Percentiles rank a stretch among this genome's conserved stretches.
phyloP scores from a whole-genome alignment of 129 eudicot genomes.

The Silybum marianum region DNA sequence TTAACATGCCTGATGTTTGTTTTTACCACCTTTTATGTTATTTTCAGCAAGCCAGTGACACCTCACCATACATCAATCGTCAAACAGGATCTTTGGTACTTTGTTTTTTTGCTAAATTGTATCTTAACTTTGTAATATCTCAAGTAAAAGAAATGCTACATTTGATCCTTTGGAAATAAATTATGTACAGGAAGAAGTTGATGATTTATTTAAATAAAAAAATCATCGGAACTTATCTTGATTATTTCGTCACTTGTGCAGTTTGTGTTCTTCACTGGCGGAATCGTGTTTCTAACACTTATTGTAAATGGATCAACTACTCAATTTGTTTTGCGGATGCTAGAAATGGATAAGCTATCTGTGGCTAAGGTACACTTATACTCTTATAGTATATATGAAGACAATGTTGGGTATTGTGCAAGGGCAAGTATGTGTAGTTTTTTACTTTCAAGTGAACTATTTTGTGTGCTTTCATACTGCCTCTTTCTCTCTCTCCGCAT shows the following conservation, averaged over 20 bases:
- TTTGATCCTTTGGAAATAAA: not conserved
- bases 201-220: not conserved
- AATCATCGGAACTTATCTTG: not conserved
- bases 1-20: not conserved
- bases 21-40: slow-evolving; percentile 18
- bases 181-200: not conserved
- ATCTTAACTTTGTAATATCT: slow-evolving; percentile 6
- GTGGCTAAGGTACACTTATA: slow-evolving; percentile 70
- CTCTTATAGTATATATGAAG: not conserved
- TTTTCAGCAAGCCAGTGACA: slow-evolving; percentile 77
- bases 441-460: not conserved
- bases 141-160: not conserved
- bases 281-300: slow-evolving; percentile 87
- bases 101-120: slow-evolving; percentile 1
- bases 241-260: slow-evolving; percentile 42
- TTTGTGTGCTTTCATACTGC: not conserved
- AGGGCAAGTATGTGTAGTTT: not conserved
- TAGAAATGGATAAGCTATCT: slow-evolving; percentile 73
- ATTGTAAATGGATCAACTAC: slow-evolving; percentile 93
- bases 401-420: not conserved
- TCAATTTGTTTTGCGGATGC: slow-evolving; percentile 68
- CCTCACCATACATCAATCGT: slow-evolving; percentile 49
- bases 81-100: slow-evolving; percentile 90
- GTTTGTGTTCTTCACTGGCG: slow-evolving; percentile 97
- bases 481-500: not conserved